Conservation (phyloP, 116 monocot genomes). For the Iris pallida region DNA sequence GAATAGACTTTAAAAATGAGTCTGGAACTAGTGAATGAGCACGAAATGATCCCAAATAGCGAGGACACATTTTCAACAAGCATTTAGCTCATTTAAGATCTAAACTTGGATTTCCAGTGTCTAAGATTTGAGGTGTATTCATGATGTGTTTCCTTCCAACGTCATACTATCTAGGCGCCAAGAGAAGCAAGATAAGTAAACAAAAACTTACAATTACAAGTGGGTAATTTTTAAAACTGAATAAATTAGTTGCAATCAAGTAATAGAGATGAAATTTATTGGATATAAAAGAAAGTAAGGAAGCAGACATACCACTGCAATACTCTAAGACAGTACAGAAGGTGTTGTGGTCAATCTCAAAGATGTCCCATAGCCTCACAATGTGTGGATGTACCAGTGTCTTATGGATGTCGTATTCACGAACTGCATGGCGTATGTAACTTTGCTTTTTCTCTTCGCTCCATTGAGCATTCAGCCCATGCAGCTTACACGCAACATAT, state of each 20-base stretch:
- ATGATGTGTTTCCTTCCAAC: too few relatives aligned
- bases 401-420: conserved; percentile 92
- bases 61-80: too few relatives aligned
- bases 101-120: too few relatives aligned
- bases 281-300: neutral
- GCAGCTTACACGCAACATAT: conserved; percentile 93
- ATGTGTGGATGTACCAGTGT: conserved; percentile 79
- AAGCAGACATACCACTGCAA: conserved; percentile 64
- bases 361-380: conserved; percentile 81
- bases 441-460: conserved; percentile 88
- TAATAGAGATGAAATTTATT: neutral
- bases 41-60: too few relatives aligned
- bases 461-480: conserved; percentile 88
- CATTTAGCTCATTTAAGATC: too few relatives aligned
- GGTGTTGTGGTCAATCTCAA: conserved; percentile 83
- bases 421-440: conserved; percentile 83
- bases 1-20: too few relatives aligned
- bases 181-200: too few relatives aligned
- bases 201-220: too few relatives aligned
- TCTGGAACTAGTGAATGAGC: too few relatives aligned
- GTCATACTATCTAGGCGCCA: too few relatives aligned
- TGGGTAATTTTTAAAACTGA: neutral
- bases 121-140: too few relatives aligned
- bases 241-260: neutral
- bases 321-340: conserved; percentile 85